Base-by-base conservation (phyloP, 2,329 filamentous ascomycete genomes). In the Calonectria montana region DNA sequence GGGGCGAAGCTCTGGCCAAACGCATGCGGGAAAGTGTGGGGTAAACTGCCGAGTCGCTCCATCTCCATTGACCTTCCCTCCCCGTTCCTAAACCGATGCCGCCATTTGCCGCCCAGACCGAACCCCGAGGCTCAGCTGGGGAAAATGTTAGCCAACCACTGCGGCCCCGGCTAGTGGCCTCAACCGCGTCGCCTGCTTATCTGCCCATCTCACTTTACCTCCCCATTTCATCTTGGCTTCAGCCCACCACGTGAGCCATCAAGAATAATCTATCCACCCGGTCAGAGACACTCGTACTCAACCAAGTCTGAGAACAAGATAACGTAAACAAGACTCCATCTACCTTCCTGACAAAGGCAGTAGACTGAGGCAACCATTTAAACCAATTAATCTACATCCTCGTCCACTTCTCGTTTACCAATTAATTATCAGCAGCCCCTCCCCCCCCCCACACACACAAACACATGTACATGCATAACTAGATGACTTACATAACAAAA, bases 61-160 rank as follows among this genome's bases (percentile, higher is more conserved):
- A 63, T 71, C 67, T 50, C 70, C 61, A 55, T 71, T 62, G 25
- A 65, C 67, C 67, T 70, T 65, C 67, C 67, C 23, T 47, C 63
- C 62, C 73, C 70, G 68, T 66, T 74, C 63, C 62, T 66, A 45
- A 68, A 69, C 74, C 75, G 75, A 72, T 75, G 75, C 76, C 76
- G 76, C 71, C 66, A 31, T 50, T 79, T 79, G 75, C 77, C 77
- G 77, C 70, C 70, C 35, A 70, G 67, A 67, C 75, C 72, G 67
- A 69, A 53, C 41, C 62, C 69, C 69, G 69, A 71, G 68, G 63
- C 43, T 57, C 59, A 71, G 37, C 29, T 62, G 45, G 68, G 68
- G 68, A 67, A 63, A 70, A 70, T 21, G 18, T 70, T 70, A 67
- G 68, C 63, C 68, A 65, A 65, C 65, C 59, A 29, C 47, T 47